Conservation (phyloP, 495 filamentous ascomycete genomes). For the Terfezia boudieri region DNA sequence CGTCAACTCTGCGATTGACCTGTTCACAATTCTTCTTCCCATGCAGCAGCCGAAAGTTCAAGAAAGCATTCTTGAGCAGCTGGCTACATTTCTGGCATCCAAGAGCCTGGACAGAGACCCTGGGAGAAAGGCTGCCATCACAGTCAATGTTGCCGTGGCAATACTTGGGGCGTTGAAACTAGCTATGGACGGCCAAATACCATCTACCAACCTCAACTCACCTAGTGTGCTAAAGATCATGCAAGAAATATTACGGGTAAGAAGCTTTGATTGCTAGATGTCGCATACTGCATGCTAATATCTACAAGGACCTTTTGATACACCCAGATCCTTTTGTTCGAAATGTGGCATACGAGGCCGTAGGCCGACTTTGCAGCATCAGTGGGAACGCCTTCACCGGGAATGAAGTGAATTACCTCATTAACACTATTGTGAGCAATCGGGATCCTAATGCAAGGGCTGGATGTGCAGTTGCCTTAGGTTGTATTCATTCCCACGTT, state of each 20-base stretch:
- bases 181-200: slow-evolving; percentile 53
- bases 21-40: slow-evolving; percentile 78
- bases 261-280: slow-evolving; percentile 1
- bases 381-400: slow-evolving; percentile 77
- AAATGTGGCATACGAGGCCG: slow-evolving; percentile 59
- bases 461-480: slow-evolving; percentile 81
- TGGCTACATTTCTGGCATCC: slow-evolving; percentile 65
- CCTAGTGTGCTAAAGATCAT: slow-evolving; percentile 64
- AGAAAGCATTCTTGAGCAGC: slow-evolving; percentile 82
- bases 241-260: slow-evolving; percentile 55
- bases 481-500: slow-evolving; percentile 81
- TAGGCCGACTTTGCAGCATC: slow-evolving; percentile 76
- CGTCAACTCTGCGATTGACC: slow-evolving; percentile 73
- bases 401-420: slow-evolving; percentile 68
- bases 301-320: slow-evolving; percentile 40
- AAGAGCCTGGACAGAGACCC: slow-evolving; percentile 61
- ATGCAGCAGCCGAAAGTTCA: slow-evolving; percentile 76
- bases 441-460: slow-evolving; percentile 80
- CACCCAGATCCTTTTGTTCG: slow-evolving; percentile 70
- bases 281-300: slow-evolving; percentile 1
- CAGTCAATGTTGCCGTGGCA: slow-evolving; percentile 69
- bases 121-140: slow-evolving; percentile 70
- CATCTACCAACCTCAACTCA: slow-evolving; percentile 43
- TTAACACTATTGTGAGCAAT: slow-evolving; percentile 82
- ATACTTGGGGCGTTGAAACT: slow-evolving; percentile 63